A percentile compares a stretch with the other conserved stretches of the same genome.
Evolutionary conservation across 2,329 filamentous ascomycete genomes (phyloP).

Genomic region (Colletotrichum sp.): DNA sequence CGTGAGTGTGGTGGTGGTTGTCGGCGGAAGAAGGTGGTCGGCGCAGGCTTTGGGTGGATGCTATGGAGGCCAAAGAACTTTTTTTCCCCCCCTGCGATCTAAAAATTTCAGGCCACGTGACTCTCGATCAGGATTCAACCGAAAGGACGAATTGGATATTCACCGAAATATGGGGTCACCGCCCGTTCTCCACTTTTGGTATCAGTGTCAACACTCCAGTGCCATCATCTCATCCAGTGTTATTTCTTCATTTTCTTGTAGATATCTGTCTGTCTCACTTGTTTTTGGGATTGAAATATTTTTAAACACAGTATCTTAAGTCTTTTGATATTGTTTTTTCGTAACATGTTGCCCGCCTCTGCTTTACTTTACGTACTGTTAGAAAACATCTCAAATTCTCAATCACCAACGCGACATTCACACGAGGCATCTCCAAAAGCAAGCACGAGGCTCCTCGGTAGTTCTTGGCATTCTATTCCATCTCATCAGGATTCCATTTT

Average conservation of each 20-base stretch:
- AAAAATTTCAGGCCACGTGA: slow-evolving; percentile 5
- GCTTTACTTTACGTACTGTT: not conserved
- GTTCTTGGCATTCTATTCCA: not conserved
- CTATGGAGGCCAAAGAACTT: not conserved
- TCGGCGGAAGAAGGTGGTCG: not conserved
- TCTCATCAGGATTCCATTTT: not conserved
- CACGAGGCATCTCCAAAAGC: not conserved
- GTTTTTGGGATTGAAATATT: not conserved
- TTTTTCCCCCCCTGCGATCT: not conserved
- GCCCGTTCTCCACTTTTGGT: not conserved
- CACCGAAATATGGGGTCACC: not conserved
- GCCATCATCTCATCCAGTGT: not conserved
- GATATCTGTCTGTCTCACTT: not conserved
- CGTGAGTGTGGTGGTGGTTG: not conserved
- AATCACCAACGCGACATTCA: not conserved
- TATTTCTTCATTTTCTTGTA: not conserved
- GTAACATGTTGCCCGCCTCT: not conserved
- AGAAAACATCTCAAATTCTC: not conserved
- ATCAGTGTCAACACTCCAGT: not conserved
- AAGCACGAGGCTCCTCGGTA: not conserved
- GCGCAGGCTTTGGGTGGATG: not conserved
- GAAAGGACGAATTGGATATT: not conserved
- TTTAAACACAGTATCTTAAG: accelerated
- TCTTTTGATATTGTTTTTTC: not conserved
- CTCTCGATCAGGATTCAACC: not conserved